phyloP scores from a whole-genome alignment of 73 alveolate genomes.

The Paramecium sexaurelia region DNA sequence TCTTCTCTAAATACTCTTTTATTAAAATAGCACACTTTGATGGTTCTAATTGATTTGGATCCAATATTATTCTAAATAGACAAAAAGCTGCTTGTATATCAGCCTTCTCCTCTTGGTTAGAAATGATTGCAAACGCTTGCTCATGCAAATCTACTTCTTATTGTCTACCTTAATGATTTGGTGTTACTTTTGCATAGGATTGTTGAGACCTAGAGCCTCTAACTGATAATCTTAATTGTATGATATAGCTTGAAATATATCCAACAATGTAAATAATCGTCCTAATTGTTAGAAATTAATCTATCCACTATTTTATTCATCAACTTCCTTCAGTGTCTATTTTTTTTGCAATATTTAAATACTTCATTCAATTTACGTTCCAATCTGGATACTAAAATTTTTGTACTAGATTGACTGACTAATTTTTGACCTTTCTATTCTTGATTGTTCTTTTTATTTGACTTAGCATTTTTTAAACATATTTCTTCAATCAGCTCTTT shows the following conservation, averaged over 20 bases:
- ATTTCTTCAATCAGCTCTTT: constrained; percentile 19
- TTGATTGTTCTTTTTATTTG: not conserved
- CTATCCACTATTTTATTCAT: constrained; percentile 12
- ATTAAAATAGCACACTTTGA: not conserved
- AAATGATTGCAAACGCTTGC: not conserved
- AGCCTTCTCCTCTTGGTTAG: not conserved
- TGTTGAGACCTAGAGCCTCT: not conserved
- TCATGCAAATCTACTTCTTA: not conserved
- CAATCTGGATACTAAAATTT: constrained; percentile 5
- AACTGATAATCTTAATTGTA: constrained; percentile 45
- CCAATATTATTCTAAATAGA: constrained; percentile 33
- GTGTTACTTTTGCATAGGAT: constrained; percentile 39
- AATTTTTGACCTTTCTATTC: not conserved
- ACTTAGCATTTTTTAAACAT: not conserved
- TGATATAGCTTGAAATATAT: constrained; percentile 16
- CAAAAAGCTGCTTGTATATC: constrained; percentile 46
- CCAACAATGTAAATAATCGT: constrained; percentile 32
- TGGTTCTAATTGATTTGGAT: constrained; percentile 40
- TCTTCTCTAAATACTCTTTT: constrained; percentile 12
- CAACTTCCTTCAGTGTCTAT: constrained; percentile 32
- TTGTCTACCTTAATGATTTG: not conserved
- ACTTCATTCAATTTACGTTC: constrained; percentile 47
- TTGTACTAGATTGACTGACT: constrained; percentile 10
- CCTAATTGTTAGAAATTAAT: constrained; percentile 34
- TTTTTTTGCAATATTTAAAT: not conserved